Percentiles rank a stretch among this genome's conserved stretches.
phyloP scores from a whole-genome alignment of 2,329 filamentous ascomycete genomes.

The Fusarium pilosicola region DNA sequence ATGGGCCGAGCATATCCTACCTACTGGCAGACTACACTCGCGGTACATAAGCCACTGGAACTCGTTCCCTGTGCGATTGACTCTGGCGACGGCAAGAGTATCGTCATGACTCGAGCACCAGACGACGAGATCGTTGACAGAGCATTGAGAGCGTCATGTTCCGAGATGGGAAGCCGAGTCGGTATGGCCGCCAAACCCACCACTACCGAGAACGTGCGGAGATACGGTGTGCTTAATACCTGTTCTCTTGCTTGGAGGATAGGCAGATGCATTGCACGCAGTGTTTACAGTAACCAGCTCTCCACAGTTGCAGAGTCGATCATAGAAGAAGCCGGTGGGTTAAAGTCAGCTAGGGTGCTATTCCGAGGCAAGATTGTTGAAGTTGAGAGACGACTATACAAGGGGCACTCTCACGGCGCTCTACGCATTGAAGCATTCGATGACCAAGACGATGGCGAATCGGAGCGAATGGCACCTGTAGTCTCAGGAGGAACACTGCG shows the following conservation, averaged over 20 bases:
- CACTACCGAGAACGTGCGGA: not conserved
- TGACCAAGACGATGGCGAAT: not conserved
- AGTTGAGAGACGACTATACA: not conserved
- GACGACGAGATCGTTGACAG: not conserved
- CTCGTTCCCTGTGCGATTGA: not conserved
- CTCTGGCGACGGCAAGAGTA: constrained; percentile 2
- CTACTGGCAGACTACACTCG: constrained; percentile 20
- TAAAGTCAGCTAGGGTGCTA: not conserved
- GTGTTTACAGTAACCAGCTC: not conserved
- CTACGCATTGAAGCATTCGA: not conserved
- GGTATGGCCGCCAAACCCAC: not conserved
- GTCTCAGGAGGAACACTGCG: not conserved
- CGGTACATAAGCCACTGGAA: not conserved
- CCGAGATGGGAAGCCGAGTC: not conserved
- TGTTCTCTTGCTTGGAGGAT: not conserved
- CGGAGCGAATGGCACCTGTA: not conserved
- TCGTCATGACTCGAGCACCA: constrained; percentile 1
- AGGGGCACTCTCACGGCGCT: not conserved
- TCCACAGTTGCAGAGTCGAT: not conserved
- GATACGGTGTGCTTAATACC: not conserved
- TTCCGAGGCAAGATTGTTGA: not conserved
- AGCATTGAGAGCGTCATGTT: not conserved
- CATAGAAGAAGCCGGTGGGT: not conserved
- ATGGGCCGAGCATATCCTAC: constrained; percentile 33
- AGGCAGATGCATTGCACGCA: not conserved